A percentile compares a stretch with the other conserved stretches of the same genome.
These are phyloP conservation scores for Xylariaceae sp. DNA, from an alignment of 2,329 filamentous ascomycete genomes.

Conservation along the genomic window DNA sequence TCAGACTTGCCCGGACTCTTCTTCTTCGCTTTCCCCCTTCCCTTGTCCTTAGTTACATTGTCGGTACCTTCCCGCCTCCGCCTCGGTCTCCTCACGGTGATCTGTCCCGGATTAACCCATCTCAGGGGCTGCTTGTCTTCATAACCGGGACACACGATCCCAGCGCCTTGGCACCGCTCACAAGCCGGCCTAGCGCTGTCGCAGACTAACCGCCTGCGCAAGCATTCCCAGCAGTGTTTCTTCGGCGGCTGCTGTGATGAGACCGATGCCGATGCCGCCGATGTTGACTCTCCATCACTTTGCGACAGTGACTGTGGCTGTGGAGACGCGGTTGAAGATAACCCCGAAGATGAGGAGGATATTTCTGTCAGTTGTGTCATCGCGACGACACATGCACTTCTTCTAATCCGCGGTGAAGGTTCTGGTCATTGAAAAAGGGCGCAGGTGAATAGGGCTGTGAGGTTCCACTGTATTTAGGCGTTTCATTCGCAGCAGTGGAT, in stretches of 20 bases:
- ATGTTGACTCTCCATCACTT: slow-evolving; percentile 4
- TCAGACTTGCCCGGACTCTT: background rate
- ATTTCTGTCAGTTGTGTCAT: background rate
- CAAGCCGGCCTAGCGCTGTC: slow-evolving; percentile 35
- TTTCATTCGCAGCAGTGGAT: no score
- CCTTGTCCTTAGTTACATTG: background rate
- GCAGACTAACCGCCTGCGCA: slow-evolving; percentile 38
- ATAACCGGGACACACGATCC: slow-evolving; percentile 38
- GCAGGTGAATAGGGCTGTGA: no score
- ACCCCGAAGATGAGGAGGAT: no score
- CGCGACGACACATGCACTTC: background rate
- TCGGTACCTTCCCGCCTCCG: slow-evolving; percentile 1
- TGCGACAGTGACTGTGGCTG: no score
- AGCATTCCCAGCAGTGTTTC: slow-evolving; percentile 41
- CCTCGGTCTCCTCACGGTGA: slow-evolving; percentile 27
- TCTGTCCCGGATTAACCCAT: slow-evolving; percentile 37
- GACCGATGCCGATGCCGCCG: background rate
- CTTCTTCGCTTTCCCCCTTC: background rate
- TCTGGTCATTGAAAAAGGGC: no score
- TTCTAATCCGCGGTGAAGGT: no score
- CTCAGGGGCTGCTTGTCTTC: slow-evolving; percentile 35
- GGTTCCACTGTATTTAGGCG: no score
- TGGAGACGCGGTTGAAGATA: no score
- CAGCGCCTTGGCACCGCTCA: slow-evolving; percentile 32
- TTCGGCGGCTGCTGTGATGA: slow-evolving; percentile 1